A percentile compares a stretch with the other conserved stretches of the same genome.
Conservation (phyloP, 2,329 filamentous ascomycete species). For the Fusarium dlaminii region DNA sequence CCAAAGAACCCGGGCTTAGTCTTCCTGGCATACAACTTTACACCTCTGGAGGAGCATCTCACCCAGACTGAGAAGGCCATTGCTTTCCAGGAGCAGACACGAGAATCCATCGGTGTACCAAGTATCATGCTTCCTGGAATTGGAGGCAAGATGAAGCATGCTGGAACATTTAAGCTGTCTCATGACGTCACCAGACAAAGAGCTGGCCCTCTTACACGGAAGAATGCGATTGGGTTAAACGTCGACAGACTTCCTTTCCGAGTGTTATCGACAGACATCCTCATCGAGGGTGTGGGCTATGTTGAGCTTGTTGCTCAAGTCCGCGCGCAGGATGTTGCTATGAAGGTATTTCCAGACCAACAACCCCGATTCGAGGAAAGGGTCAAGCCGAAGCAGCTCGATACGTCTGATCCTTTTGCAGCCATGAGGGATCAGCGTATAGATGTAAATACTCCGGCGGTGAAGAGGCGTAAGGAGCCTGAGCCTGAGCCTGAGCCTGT, state of each 20-base stretch:
- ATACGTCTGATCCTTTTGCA: constrained; percentile 36
- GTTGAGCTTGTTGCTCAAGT: constrained; percentile 88
- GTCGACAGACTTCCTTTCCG: constrained; percentile 79
- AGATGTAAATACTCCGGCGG: constrained; percentile 9
- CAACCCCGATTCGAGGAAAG: not conserved
- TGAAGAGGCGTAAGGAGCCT: constrained; percentile 11
- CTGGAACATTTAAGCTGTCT: constrained; percentile 77
- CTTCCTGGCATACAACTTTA: constrained; percentile 87
- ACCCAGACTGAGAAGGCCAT: constrained; percentile 84
- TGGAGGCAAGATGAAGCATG: constrained; percentile 69
- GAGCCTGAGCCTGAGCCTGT: constrained; percentile 14
- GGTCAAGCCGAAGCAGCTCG: not conserved
- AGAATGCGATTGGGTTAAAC: constrained; percentile 68
- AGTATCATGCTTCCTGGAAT: constrained; percentile 70
- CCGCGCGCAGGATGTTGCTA: constrained; percentile 61
- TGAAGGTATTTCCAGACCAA: constrained; percentile 4
- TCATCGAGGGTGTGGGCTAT: constrained; percentile 95
- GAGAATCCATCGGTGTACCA: constrained; percentile 64
- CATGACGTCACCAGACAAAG: constrained; percentile 86
- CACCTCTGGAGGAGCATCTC: constrained; percentile 78
- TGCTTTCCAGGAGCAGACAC: constrained; percentile 72
- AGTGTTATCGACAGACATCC: constrained; percentile 81
- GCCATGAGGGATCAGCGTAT: constrained; percentile 42
- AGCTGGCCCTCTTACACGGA: constrained; percentile 75
- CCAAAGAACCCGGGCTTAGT: constrained; percentile 69